Conservation (phyloP, 176 grass and related monocot genomes). For the Triticum dicoccoides region DNA sequence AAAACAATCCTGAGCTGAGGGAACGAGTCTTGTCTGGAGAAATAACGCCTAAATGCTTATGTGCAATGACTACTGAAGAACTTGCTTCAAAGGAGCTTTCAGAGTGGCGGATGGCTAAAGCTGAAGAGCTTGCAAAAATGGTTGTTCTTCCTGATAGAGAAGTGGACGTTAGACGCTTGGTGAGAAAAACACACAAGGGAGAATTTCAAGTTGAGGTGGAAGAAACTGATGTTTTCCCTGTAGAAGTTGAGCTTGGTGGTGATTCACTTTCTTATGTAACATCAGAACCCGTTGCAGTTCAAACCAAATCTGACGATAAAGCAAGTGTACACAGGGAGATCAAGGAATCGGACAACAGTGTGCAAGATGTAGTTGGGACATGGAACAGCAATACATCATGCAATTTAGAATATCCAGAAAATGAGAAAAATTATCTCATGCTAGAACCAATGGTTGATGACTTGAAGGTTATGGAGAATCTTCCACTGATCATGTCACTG, state of each 20-base stretch:
- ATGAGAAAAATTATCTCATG: conserved; percentile 50
- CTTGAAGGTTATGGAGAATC: conserved; percentile 46
- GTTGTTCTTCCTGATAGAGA: conserved; percentile 65
- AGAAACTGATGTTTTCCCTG: conserved; percentile 42
- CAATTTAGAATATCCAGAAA: conserved; percentile 32
- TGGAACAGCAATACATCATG: conserved; percentile 19
- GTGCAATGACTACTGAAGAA: conserved; percentile 72
- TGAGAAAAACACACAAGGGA: conserved; percentile 87
- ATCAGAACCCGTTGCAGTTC: conserved; percentile 29
- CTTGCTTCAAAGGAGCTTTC: conserved; percentile 88
- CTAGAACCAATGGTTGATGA: conserved; percentile 57
- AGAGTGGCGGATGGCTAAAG: conserved; percentile 75
- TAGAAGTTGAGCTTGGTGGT: conserved; percentile 47
- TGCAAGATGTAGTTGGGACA: conserved; percentile 9
- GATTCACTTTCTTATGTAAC: conserved; percentile 30
- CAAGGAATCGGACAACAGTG: conserved; percentile 22
- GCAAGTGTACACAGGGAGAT: neutral
- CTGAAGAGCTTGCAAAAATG: conserved; percentile 68
- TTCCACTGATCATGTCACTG: conserved; percentile 44
- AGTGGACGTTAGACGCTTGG: conserved; percentile 53
- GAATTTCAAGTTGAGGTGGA: conserved; percentile 83
- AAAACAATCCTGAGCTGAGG: conserved; percentile 59
- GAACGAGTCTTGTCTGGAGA: conserved; percentile 66
- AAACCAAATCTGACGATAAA: conserved; percentile 32
- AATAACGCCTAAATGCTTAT: conserved; percentile 60